phyloP scores from a whole-genome alignment of 192 early-diverging fungal genomes.

The Entomortierella chlamydospora region DNA sequence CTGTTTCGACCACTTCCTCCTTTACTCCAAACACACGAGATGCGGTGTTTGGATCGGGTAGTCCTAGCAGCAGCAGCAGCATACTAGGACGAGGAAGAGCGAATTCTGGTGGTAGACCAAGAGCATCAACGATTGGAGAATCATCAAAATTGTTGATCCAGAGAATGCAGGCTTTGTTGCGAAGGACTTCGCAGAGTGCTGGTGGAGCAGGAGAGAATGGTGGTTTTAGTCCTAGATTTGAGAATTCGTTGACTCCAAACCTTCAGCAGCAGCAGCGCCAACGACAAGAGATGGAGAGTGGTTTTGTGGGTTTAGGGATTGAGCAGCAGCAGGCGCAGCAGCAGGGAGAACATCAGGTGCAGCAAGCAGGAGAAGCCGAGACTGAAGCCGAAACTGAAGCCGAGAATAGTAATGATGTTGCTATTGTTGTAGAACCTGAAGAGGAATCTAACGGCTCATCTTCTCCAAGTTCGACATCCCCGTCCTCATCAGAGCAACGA shows the following conservation, averaged over 20 bases:
- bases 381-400: background rate
- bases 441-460: background rate
- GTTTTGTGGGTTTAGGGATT: conserved; percentile 1
- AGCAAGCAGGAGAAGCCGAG: background rate
- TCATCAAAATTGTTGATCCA: conserved; percentile 34
- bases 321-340: background rate
- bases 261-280: background rate
- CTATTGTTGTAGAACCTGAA: background rate
- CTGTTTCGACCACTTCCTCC: background rate
- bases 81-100: background rate
- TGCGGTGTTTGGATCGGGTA: background rate
- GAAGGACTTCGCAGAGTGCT: background rate
- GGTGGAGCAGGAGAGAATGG: too few species aligned
- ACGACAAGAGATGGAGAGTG: background rate
- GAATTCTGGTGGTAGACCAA: background rate
- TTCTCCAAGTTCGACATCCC: background rate
- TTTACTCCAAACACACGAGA: background rate
- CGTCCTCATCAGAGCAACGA: too few species aligned
- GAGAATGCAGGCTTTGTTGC: conserved; percentile 31
- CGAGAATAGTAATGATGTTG: background rate
- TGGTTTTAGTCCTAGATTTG: background rate
- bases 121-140: conserved; percentile 34
- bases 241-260: background rate
- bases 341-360: background rate
- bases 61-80: background rate